Evolutionary conservation across 768 basidiomycete species (phyloP).

Genomic region (Phallus indusiatus): DNA sequence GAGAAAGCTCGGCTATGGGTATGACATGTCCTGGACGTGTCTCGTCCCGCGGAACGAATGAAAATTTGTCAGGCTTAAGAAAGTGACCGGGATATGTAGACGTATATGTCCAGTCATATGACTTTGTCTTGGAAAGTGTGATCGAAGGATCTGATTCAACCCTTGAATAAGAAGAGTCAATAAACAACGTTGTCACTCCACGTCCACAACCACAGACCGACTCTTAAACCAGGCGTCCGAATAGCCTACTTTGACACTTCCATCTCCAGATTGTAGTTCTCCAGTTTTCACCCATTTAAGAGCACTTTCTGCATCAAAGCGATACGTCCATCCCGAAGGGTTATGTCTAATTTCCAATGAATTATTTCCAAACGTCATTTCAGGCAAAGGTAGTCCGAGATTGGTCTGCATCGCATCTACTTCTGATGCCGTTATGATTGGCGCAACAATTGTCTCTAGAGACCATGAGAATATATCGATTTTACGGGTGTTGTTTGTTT

Average conservation of each 20-base stretch:
- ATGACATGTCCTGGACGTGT: conserved; percentile 54
- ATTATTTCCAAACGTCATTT: conserved; percentile 96
- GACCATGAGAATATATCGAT: conserved; percentile 62
- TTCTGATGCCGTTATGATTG: conserved; percentile 72
- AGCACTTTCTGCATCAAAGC: conserved; percentile 60
- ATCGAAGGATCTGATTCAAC: conserved; percentile 55
- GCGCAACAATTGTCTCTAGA: conserved; percentile 60
- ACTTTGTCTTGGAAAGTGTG: conserved; percentile 68
- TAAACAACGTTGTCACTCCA: conserved; percentile 1
- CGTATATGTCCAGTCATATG: conserved; percentile 98
- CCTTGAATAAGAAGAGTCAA: conserved; percentile 30
- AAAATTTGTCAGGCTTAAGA: conserved; percentile 2
- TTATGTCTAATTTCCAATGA: conserved; percentile 55
- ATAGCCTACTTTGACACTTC: conserved; percentile 89
- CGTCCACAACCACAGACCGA: conserved; percentile 40
- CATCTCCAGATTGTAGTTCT: conserved; percentile 69
- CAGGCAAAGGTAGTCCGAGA: conserved; percentile 77
- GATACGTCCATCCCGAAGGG: conserved; percentile 51
- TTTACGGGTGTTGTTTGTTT: conserved; percentile 58
- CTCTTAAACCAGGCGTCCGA: conserved; percentile 91
- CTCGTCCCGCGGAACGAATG: conserved; percentile 37
- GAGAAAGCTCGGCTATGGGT: conserved; percentile 74
- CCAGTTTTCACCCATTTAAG: conserved; percentile 66
- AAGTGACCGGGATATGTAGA: conserved; percentile 70
- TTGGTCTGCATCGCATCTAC: conserved; percentile 57